Percentiles rank a stretch among this genome's conserved stretches.
These are phyloP conservation scores for Claviceps sp. DNA, from an alignment of 2,329 filamentous ascomycete species.

Conservation along the genomic window DNA sequence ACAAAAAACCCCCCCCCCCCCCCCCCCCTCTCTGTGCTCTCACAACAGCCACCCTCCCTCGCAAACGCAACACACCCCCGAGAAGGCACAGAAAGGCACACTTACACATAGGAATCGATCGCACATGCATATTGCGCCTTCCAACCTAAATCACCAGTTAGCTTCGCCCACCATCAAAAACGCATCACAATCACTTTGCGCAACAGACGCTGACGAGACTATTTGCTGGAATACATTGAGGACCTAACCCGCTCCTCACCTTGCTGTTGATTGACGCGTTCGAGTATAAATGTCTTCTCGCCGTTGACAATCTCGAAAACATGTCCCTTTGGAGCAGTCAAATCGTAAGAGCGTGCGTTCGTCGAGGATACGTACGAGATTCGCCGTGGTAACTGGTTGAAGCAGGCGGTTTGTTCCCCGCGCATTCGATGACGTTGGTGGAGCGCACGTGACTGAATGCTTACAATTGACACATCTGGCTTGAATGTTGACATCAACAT, in stretches of 20 bases:
- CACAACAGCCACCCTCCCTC: no score
- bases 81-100: neutral
- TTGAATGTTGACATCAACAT: no score
- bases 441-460: neutral
- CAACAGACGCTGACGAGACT: neutral
- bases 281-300: neutral
- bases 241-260: neutral
- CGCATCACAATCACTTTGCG: neutral
- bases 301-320: neutral
- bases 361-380: no score
- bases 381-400: no score
- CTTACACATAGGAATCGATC: constrained; percentile 82
- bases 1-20: no score
- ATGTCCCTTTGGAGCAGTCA: neutral
- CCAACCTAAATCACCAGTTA: neutral
- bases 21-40: no score
- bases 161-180: neutral
- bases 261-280: neutral
- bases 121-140: constrained; percentile 56
- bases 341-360: no score
- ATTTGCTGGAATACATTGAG: neutral
- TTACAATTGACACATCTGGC: no score
- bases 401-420: no score
- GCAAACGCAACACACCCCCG: no score
- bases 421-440: neutral